phyloP scores from a whole-genome alignment of 192 early-diverging fungal genomes.

The Coemansia sp. region DNA sequence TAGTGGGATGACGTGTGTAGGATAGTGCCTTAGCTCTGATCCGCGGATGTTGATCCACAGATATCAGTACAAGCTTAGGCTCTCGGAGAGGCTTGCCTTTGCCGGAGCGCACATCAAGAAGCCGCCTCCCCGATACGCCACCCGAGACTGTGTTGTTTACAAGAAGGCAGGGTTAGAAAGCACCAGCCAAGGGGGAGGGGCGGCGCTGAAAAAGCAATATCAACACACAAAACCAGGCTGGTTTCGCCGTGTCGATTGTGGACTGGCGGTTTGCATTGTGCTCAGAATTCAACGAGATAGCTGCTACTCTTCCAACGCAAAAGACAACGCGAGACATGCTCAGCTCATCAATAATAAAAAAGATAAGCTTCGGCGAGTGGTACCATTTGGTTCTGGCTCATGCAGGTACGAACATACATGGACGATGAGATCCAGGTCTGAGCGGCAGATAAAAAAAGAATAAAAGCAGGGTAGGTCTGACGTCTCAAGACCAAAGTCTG shows the following conservation, averaged over 20 bases:
- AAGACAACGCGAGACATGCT: not conserved
- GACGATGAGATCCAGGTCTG: constrained; percentile 1
- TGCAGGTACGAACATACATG: not conserved
- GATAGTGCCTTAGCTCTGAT: not conserved
- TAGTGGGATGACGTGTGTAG: not conserved
- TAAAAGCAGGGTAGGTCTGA: not conserved
- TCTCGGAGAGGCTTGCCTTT: not conserved
- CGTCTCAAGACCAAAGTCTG: not conserved
- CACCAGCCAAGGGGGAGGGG: constrained; percentile 3
- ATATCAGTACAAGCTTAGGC: not conserved
- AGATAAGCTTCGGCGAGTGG: not conserved
- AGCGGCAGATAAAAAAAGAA: not conserved
- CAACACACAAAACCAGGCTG: not conserved
- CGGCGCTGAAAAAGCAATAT: constrained; percentile 6
- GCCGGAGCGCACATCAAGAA: not conserved
- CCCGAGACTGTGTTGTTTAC: not conserved
- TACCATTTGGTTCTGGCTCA: not conserved
- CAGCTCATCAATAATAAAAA: not conserved
- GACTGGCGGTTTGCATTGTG: not conserved
- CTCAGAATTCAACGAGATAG: not conserved
- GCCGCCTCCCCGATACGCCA: constrained; percentile 8
- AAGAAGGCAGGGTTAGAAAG: not conserved
- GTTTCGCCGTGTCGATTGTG: not conserved
- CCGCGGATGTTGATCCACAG: not conserved
- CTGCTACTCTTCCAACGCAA: not conserved